phyloP scores from a whole-genome alignment of 768 basidiomycete species.

The Mycena polygramma region DNA sequence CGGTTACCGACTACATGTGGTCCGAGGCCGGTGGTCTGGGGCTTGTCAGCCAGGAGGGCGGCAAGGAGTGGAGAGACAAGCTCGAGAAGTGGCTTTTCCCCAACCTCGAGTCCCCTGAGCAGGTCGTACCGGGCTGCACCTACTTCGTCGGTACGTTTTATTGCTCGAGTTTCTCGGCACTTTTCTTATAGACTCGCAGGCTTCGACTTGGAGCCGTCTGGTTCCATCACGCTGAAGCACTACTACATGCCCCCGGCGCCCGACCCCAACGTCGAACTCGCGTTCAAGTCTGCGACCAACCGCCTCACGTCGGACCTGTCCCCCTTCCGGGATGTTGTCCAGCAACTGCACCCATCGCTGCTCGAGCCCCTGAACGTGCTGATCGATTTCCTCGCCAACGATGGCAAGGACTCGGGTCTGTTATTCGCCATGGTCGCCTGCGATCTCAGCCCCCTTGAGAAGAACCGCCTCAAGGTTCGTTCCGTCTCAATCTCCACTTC shows the following conservation, averaged over 20 bases:
- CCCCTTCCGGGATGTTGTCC: constrained; percentile 24
- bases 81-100: constrained; percentile 39
- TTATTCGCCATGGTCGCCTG: constrained; percentile 35
- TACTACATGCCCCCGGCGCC: constrained; percentile 37
- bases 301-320: constrained; percentile 34
- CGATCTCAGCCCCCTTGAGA: constrained; percentile 29
- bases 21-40: constrained; percentile 30
- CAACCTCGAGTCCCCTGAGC: constrained; percentile 24
- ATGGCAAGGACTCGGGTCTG: constrained; percentile 30
- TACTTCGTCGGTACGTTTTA: constrained; percentile 32
- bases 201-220: constrained; percentile 37
- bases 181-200: constrained; percentile 4
- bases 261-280: constrained; percentile 23
- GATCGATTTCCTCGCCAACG: constrained; percentile 26
- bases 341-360: constrained; percentile 29
- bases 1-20: constrained; percentile 34
- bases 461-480: constrained; percentile 34
- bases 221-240: constrained; percentile 35
- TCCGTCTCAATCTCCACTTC: neutral
- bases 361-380: constrained; percentile 31
- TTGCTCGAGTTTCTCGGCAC: too few relatives aligned
- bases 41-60: constrained; percentile 29
- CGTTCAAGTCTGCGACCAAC: constrained; percentile 32
- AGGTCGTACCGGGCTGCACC: constrained; percentile 34
- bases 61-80: constrained; percentile 34